Evolutionary conservation across 805 yeast species (phyloP).

Genomic region (Candida andamanensis): DNA sequence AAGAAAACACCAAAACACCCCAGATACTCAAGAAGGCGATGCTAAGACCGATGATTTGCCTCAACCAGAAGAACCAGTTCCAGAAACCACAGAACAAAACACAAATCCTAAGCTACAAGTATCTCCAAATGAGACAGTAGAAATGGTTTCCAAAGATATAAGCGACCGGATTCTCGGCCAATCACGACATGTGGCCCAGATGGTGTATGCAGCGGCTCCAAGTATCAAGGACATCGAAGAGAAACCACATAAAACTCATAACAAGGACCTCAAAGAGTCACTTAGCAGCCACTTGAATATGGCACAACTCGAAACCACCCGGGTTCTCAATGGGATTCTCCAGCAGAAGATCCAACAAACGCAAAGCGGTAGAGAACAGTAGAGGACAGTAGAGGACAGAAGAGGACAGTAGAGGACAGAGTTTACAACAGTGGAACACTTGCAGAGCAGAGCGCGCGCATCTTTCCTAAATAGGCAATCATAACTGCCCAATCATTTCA

Average conservation of each 20-base stretch:
- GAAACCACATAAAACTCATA: slow-evolving; percentile 5
- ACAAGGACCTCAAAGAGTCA: slow-evolving; percentile 29
- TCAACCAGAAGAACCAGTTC: not conserved
- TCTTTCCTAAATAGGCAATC: slow-evolving; percentile 26
- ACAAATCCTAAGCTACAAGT: too few relatives aligned
- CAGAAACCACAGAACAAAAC: too few relatives aligned
- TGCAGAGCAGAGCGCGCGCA: slow-evolving; percentile 4
- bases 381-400: too few relatives aligned
- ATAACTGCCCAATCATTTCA: slow-evolving; percentile 29
- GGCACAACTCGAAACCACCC: slow-evolving; percentile 25
- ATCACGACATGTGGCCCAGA: slow-evolving; percentile 14
- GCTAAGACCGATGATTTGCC: too few relatives aligned
- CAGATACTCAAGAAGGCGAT: not conserved
- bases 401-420: too few relatives aligned
- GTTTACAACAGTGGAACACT: too few relatives aligned
- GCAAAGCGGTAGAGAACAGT: not conserved
- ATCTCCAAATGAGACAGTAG: slow-evolving; percentile 32
- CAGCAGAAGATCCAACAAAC: slow-evolving; percentile 19
- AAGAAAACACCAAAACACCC: slow-evolving; percentile 4
- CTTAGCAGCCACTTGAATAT: slow-evolving; percentile 17
- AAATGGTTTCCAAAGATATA: slow-evolving; percentile 18
- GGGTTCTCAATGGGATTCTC: slow-evolving; percentile 20
- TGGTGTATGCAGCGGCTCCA: too few relatives aligned
- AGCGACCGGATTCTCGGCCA: slow-evolving; percentile 17
- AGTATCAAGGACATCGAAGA: not conserved